Evolutionary conservation across 2,329 filamentous ascomycete genomes (phyloP).

Genomic region (Aspergillus carbonarius): DNA sequence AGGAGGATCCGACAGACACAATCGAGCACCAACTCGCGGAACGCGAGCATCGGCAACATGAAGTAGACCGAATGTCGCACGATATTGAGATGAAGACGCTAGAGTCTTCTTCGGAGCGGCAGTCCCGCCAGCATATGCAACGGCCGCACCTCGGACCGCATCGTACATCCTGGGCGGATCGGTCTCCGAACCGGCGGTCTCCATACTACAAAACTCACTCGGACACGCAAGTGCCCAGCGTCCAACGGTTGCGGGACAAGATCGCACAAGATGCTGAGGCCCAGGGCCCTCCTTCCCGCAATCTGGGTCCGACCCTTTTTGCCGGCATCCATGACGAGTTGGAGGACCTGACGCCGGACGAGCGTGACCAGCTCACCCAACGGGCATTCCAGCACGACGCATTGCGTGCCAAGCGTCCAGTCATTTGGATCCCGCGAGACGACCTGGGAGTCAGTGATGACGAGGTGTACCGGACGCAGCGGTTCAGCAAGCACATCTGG

Average conservation of each 20-base stretch:
- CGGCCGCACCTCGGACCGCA: slow-evolving; percentile 28
- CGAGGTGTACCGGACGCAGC: slow-evolving; percentile 75
- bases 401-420: slow-evolving; percentile 77
- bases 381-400: slow-evolving; percentile 91
- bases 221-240: slow-evolving; percentile 31
- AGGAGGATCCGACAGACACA: slow-evolving; percentile 46
- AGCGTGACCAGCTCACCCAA: slow-evolving; percentile 79
- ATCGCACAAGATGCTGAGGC: slow-evolving; percentile 63
- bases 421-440: slow-evolving; percentile 91
- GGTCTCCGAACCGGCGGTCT: slow-evolving; percentile 40
- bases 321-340: slow-evolving; percentile 88
- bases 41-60: slow-evolving; percentile 41
- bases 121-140: slow-evolving; percentile 13
- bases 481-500: slow-evolving; percentile 78
- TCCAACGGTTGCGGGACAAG: slow-evolving; percentile 37
- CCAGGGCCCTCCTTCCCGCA: slow-evolving; percentile 56
- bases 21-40: slow-evolving; percentile 49
- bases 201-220: slow-evolving; percentile 41
- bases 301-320: slow-evolving; percentile 77
- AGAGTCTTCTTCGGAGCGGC: slow-evolving; percentile 24
- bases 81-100: slow-evolving; percentile 50
- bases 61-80: slow-evolving; percentile 42
- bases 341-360: slow-evolving; percentile 86
- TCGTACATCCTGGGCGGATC: slow-evolving; percentile 46
- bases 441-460: slow-evolving; percentile 88